Conservation (phyloP, 306 rosid species). For the Vigna radiata region DNA sequence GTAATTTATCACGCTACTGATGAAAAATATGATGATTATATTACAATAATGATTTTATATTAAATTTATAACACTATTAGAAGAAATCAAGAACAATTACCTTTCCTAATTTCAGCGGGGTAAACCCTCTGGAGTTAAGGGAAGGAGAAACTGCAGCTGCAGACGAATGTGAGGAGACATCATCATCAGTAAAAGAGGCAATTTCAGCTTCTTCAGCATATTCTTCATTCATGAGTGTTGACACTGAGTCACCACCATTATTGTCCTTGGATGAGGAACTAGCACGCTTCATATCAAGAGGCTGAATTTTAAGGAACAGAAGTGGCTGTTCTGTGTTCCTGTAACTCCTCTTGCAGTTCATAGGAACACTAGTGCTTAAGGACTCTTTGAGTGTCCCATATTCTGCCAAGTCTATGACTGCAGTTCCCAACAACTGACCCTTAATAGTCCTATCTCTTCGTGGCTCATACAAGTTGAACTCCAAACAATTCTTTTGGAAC, state of each 20-base stretch:
- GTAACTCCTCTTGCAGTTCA: slow-evolving; percentile 80
- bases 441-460: slow-evolving; percentile 69
- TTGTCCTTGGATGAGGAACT: slow-evolving; percentile 55
- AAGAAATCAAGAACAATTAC: slow-evolving; percentile 44
- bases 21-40: neutral
- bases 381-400: slow-evolving; percentile 64
- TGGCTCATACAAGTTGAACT: slow-evolving; percentile 73
- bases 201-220: slow-evolving; percentile 72
- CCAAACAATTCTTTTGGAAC: slow-evolving; percentile 75
- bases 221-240: slow-evolving; percentile 67
- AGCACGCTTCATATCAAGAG: slow-evolving; percentile 51
- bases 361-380: slow-evolving; percentile 46
- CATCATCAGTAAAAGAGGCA: slow-evolving; percentile 79
- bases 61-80: neutral
- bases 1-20: neutral
- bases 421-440: slow-evolving; percentile 79
- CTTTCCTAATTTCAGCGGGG: slow-evolving; percentile 53
- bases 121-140: slow-evolving; percentile 43
- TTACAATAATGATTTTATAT: neutral
- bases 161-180: slow-evolving; percentile 78
- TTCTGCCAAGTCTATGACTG: slow-evolving; percentile 70
- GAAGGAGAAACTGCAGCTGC: slow-evolving; percentile 47
- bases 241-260: slow-evolving; percentile 66
- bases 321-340: slow-evolving; percentile 76
- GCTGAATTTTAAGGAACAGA: slow-evolving; percentile 64